phyloP scores from a whole-genome alignment of 2,329 filamentous ascomycete species.

The Hypoxylon sp. region DNA sequence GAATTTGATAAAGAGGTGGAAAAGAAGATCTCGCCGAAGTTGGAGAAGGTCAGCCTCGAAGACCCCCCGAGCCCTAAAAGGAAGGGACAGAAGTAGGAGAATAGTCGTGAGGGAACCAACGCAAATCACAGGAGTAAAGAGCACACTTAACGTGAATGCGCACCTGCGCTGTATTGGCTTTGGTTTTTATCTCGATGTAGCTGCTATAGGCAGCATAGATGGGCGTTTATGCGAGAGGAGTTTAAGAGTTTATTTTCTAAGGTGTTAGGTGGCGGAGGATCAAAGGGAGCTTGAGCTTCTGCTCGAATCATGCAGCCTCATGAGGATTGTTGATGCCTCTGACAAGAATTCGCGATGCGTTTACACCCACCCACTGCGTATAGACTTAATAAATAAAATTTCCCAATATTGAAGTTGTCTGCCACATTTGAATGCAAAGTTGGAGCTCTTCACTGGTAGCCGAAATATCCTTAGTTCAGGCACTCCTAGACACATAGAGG shows the following conservation, averaged over 20 bases:
- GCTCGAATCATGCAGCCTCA: background rate
- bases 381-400: background rate
- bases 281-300: background rate
- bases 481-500: background rate
- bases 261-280: background rate
- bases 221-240: background rate
- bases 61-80: background rate
- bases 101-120: background rate
- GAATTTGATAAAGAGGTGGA: background rate
- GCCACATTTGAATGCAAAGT: background rate
- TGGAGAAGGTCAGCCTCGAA: background rate
- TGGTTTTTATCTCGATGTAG: background rate
- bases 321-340: background rate
- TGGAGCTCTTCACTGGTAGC: background rate
- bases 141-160: background rate
- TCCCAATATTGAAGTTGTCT: background rate
- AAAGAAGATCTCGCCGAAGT: background rate
- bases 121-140: background rate
- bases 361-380: background rate
- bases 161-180: background rate
- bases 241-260: background rate
- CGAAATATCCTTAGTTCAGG: background rate
- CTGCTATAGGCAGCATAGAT: background rate
- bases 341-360: background rate
- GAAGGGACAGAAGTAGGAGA: background rate